Percentiles rank a stretch among this genome's conserved stretches.
Conservation (phyloP, 805 yeast species). For the Kodamaea fukazawae region DNA sequence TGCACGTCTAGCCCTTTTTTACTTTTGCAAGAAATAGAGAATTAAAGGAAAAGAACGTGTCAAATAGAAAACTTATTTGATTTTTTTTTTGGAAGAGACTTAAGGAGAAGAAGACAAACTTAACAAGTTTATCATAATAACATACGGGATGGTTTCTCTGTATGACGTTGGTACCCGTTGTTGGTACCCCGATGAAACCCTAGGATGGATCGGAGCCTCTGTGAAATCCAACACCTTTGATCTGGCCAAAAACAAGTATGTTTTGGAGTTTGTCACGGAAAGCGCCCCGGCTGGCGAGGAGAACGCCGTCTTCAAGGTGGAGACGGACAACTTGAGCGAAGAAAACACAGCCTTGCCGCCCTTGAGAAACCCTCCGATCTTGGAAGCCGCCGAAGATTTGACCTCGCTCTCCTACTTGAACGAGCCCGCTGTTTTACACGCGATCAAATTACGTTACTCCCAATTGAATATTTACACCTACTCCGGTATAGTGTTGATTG, state of each 20-base stretch:
- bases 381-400: constrained; percentile 92
- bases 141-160: constrained; percentile 16
- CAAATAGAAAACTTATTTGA: neutral
- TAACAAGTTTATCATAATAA: neutral
- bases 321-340: constrained; percentile 48
- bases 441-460: constrained; percentile 83
- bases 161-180: constrained; percentile 56
- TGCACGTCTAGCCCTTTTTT: neutral
- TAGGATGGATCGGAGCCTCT: constrained; percentile 75
- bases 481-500: constrained; percentile 94
- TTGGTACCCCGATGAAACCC: constrained; percentile 73
- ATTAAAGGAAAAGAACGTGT: too few species aligned
- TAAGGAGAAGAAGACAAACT: neutral
- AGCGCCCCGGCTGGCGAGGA: constrained; percentile 1
- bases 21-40: neutral
- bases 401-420: constrained; percentile 89
- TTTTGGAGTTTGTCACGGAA: constrained; percentile 54
- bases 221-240: constrained; percentile 45
- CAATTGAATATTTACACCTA: constrained; percentile 92
- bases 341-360: constrained; percentile 65
- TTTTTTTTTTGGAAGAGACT: neutral
- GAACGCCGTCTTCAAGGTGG: constrained; percentile 44
- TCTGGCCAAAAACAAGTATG: constrained; percentile 40
- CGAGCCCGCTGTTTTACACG: constrained; percentile 95
- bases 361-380: constrained; percentile 84